A percentile compares a stretch with the other conserved stretches of the same genome.
Conservation (phyloP, 2,329 filamentous ascomycete species). For the Parafenestella ontariensis region DNA sequence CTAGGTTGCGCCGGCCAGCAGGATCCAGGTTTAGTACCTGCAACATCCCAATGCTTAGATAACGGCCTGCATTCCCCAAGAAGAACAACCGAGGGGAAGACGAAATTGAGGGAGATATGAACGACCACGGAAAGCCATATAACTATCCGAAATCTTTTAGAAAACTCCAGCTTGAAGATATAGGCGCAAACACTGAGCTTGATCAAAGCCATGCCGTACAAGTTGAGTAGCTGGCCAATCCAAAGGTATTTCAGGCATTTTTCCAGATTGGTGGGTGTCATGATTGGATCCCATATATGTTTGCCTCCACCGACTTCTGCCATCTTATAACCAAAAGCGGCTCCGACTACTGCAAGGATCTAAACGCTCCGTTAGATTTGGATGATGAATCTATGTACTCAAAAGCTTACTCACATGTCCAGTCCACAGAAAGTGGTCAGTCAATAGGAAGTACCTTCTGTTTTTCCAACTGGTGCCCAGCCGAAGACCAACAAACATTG, state of each 20-base stretch:
- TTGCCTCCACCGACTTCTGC: constrained; percentile 25
- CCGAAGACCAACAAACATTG: constrained; percentile 28
- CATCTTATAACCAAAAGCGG: constrained; percentile 27
- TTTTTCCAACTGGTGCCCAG: constrained; percentile 28
- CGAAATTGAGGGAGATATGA: constrained; percentile 29
- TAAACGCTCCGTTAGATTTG: constrained; percentile 9
- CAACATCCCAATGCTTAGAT: constrained; percentile 30
- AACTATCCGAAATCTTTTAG: constrained; percentile 24
- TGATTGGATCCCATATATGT: constrained; percentile 34
- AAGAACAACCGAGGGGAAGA: constrained; percentile 31
- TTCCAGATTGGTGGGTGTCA: constrained; percentile 25
- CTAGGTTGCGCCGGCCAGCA: constrained; percentile 33
- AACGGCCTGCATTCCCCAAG: constrained; percentile 33
- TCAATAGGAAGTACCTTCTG: constrained; percentile 30
- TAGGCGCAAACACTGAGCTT: constrained; percentile 39
- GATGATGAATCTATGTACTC: too few relatives aligned
- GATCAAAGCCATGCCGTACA: constrained; percentile 37
- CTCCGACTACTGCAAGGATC: constrained; percentile 29
- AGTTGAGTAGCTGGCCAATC: constrained; percentile 32
- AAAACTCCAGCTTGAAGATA: constrained; percentile 36
- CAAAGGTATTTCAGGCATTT: constrained; percentile 28
- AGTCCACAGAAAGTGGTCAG: constrained; percentile 34
- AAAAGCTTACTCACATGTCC: constrained; percentile 25
- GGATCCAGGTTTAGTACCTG: constrained; percentile 24
- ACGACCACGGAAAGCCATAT: constrained; percentile 31